Percentiles rank a stretch among this genome's conserved stretches.
Evolutionary conservation across 2,329 filamentous ascomycete species (phyloP).

Genomic region (Cercospora sojina): DNA sequence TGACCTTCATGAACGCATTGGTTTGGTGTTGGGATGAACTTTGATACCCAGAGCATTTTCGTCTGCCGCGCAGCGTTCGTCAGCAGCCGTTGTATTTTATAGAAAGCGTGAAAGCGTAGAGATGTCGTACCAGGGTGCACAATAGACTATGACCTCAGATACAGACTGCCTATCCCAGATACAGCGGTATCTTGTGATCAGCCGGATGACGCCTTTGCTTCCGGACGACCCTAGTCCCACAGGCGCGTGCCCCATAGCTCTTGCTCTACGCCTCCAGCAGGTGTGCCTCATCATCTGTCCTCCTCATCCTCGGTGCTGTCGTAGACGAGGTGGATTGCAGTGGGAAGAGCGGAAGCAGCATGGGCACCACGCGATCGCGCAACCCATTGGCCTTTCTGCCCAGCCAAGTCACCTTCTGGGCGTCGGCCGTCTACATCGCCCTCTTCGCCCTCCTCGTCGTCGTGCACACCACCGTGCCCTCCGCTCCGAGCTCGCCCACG

Average conservation of each 20-base stretch:
- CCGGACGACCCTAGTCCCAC: neutral
- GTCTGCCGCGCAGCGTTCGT: constrained; percentile 1
- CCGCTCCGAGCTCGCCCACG: constrained; percentile 63
- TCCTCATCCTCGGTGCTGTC: neutral
- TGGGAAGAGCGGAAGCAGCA: constrained; percentile 1
- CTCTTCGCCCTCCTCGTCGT: constrained; percentile 71
- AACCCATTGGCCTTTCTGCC: constrained; percentile 71
- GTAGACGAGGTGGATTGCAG: neutral
- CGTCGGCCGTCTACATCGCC: constrained; percentile 72
- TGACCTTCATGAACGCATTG: constrained; percentile 7
- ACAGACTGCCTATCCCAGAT: neutral
- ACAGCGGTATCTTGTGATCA: neutral
- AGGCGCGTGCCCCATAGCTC: neutral
- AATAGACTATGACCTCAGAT: neutral
- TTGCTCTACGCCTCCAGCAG: neutral
- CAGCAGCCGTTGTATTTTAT: neutral
- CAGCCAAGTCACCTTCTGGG: constrained; percentile 77
- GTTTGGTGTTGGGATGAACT: constrained; percentile 10
- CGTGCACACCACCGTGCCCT: constrained; percentile 69
- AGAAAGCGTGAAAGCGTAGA: neutral
- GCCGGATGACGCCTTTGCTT: neutral
- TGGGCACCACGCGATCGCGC: constrained; percentile 26
- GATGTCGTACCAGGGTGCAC: neutral
- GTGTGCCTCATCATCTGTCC: neutral
- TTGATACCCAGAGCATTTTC: constrained; percentile 15